A percentile compares a stretch with the other conserved stretches of the same genome.
phyloP scores from a whole-genome alignment of 83 land plant genomes.

The Diphasiastrum complanatum region DNA sequence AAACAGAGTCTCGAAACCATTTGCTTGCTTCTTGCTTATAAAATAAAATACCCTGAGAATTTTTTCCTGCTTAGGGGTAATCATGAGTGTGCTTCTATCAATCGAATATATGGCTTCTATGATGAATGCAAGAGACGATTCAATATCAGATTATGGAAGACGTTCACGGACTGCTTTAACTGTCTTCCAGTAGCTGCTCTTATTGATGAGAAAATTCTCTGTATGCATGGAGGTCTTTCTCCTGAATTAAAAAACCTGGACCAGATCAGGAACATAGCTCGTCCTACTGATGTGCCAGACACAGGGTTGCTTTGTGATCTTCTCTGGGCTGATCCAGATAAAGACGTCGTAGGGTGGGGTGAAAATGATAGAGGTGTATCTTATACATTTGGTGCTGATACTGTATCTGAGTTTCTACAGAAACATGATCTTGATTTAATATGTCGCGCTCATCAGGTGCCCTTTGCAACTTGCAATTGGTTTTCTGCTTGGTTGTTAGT shows the following conservation, averaged over 20 bases:
- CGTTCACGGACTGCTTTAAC: conserved; percentile 16
- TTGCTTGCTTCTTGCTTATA: too few relatives aligned
- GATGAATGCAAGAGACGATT: conserved; percentile 16
- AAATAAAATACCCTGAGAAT: too few relatives aligned
- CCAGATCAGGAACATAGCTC: too few relatives aligned
- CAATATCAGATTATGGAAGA: conserved; percentile 17
- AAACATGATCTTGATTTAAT: conserved; percentile 12
- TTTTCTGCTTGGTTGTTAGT: too few relatives aligned
- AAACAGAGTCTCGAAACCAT: too few relatives aligned
- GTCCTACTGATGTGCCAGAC: conserved; percentile 13
- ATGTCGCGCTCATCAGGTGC: conserved; percentile 17
- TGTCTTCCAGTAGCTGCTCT: conserved; percentile 11
- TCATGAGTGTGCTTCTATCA: too few relatives aligned
- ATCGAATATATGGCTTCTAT: conserved; percentile 14
- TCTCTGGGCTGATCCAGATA: conserved; percentile 17
- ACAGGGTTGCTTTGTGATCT: conserved; percentile 13
- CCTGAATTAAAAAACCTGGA: conserved; percentile 13
- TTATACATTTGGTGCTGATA: too few relatives aligned
- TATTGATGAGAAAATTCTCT: conserved; percentile 11
- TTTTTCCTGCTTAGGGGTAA: too few relatives aligned
- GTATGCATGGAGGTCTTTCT: conserved; percentile 16
- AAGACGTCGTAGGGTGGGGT: conserved; percentile 11
- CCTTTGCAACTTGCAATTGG: too few relatives aligned
- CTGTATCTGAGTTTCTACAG: conserved; percentile 11
- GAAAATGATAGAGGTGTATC: conserved; percentile 11